Base-by-base conservation (phyloP, 2,329 filamentous ascomycete genomes). In the Diplodia sapinea region DNA sequence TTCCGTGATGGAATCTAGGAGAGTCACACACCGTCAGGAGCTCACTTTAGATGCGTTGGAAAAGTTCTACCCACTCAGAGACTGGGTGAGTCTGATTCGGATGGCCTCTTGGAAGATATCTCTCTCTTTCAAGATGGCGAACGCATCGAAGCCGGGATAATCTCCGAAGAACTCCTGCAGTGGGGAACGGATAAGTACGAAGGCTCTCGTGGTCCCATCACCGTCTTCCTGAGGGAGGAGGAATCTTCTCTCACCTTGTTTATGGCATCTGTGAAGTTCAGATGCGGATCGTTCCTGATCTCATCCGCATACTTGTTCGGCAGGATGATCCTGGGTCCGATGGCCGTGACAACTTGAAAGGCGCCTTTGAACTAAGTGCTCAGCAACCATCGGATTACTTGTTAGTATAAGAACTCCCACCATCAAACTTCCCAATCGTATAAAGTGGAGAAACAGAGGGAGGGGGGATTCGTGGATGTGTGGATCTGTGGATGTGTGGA, bases 91-190 rank as follows among this genome's bases (percentile, higher is more conserved):
- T 12, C 36, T 47, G 12, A 59, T 59, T 13, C 51, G 12, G 20
- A 59, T 56, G 20, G 26, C 52, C 8, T 65, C 62, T 15, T 65
- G 62, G n/a, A 65, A 12, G 47, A 65, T 40, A 2, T 50, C 23
- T 17, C 62, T 65, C 33, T 65, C 17, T 15, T 33, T 20, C 5
- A 56, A 1, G 23, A 33, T 33, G 4, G 1, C 12, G 3, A 56
- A 33, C 13, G 50, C 50, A 17, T 66, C 64, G 40, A 66, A 66
- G 64, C 64, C 64, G 1, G 64, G 64, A 38, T 59, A 56, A 6
- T 56, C 43, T 2, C 36, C 12, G 52, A 66, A 66, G 36, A 66
- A 66, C 29, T 59, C 36, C 64, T 66, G 31, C 12, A 2, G 9
- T 50, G 31, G 15, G 2, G 26, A 7, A 49, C 3, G 15, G 26